A percentile compares a stretch with the other conserved stretches of the same genome.
These are phyloP conservation scores for Monascus ruber DNA, from an alignment of 2,329 filamentous ascomycete genomes.

Conservation along the genomic window DNA sequence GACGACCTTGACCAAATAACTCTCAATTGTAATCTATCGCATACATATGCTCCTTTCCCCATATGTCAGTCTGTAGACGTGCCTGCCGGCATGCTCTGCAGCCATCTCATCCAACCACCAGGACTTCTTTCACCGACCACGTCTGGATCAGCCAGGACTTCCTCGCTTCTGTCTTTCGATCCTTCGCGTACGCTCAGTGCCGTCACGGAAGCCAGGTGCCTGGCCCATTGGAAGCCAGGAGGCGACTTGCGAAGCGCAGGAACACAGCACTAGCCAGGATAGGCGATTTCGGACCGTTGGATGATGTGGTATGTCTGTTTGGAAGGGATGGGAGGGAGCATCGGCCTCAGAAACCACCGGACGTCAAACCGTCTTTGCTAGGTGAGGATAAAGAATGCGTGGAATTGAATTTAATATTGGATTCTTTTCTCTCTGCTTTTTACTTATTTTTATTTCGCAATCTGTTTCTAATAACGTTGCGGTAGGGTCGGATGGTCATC, in stretches of 20 bases:
- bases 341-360: slow-evolving; percentile 17
- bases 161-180: slow-evolving; percentile 37
- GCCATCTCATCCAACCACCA: slow-evolving; percentile 8
- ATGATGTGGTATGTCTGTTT: slow-evolving; percentile 32
- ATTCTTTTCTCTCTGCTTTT: too few species aligned
- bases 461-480: not conserved
- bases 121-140: slow-evolving; percentile 17
- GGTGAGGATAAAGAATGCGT: slow-evolving; percentile 9
- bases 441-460: too few species aligned
- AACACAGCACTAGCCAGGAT: slow-evolving; percentile 39
- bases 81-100: slow-evolving; percentile 28
- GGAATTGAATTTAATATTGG: not conserved
- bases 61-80: slow-evolving; percentile 34
- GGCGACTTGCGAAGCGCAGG: slow-evolving; percentile 43
- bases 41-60: slow-evolving; percentile 10
- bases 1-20: too few species aligned
- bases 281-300: slow-evolving; percentile 13
- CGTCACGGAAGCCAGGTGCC: slow-evolving; percentile 51
- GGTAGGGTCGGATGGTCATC: slow-evolving; percentile 11
- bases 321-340: slow-evolving; percentile 30
- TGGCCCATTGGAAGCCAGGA: slow-evolving; percentile 51
- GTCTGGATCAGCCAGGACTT: slow-evolving; percentile 38
- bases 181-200: slow-evolving; percentile 34
- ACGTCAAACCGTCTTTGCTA: slow-evolving; percentile 10
- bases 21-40: too few species aligned